Conservation (phyloP, 345 rosid genomes). For the Cardamine resedifolia region DNA sequence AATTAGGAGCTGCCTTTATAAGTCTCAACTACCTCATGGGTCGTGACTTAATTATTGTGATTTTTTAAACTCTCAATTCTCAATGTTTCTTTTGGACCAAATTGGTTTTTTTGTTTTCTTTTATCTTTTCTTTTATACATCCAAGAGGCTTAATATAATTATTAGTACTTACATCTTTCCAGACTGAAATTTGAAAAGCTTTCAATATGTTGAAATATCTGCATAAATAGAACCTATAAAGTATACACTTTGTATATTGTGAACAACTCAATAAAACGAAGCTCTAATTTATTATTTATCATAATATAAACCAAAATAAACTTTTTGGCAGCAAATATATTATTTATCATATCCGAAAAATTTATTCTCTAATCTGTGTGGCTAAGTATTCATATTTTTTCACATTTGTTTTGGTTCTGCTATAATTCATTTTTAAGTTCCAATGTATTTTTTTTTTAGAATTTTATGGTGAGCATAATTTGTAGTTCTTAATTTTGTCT, state of each 20-base stretch:
- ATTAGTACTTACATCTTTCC: slow-evolving; percentile 28
- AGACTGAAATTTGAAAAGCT: slow-evolving; percentile 12
- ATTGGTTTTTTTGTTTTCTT: neutral
- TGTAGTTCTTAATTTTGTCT: neutral
- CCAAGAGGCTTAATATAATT: neutral
- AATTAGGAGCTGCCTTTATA: slow-evolving; percentile 51
- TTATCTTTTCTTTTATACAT: neutral
- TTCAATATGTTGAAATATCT: neutral
- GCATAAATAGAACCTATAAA: neutral
- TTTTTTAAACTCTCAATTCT: slow-evolving; percentile 16
- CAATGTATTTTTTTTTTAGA: neutral
- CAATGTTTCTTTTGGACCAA: slow-evolving; percentile 4
- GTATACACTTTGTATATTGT: neutral
- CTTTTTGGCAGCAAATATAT: neutral
- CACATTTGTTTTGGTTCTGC: neutral
- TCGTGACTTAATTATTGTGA: slow-evolving; percentile 29
- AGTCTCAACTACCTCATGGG: slow-evolving; percentile 36
- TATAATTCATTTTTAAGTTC: neutral
- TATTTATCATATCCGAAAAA: neutral
- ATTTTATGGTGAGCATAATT: neutral
- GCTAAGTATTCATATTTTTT: neutral
- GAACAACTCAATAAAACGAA: neutral
- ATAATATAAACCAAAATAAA: neutral
- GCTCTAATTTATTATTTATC: neutral
- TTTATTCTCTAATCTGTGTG: neutral